Percentiles rank a stretch among this genome's conserved stretches.
Conservation (phyloP, 257 asterid species). For the Cinchona pubescens region DNA sequence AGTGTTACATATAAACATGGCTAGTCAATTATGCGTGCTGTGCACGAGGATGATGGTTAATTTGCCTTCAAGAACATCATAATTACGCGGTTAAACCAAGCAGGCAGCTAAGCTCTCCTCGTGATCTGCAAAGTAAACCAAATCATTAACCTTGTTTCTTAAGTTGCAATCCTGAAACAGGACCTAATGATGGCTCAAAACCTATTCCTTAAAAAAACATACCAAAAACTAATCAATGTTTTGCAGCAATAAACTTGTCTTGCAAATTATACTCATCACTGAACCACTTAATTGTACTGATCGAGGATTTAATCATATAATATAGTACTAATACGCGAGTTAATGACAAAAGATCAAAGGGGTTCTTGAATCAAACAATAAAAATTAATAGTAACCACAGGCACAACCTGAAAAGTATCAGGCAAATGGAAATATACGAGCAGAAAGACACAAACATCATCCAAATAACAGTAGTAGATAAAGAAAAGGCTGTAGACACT, state of each 20-base stretch:
- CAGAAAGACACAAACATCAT: conserved; percentile 8
- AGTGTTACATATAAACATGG: not conserved
- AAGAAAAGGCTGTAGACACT: not conserved
- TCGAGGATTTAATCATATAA: not conserved
- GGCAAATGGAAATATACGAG: conserved; percentile 10
- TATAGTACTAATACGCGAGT: not conserved
- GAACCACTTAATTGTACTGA: not conserved
- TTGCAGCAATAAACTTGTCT: not conserved
- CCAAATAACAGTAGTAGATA: conserved; percentile 12
- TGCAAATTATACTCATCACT: not conserved
- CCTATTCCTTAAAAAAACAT: not conserved
- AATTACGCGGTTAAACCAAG: too few relatives aligned
- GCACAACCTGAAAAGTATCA: conserved; percentile 9
- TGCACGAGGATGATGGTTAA: not conserved
- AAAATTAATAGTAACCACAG: conserved; percentile 9
- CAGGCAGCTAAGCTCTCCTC: not conserved
- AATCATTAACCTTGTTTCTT: not conserved
- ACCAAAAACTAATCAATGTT: not conserved
- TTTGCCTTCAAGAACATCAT: not conserved
- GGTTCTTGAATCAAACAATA: conserved; percentile 12
- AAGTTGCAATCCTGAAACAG: not conserved
- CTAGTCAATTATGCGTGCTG: not conserved
- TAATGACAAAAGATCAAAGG: not conserved
- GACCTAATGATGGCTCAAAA: not conserved
- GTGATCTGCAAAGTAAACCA: not conserved